Base-by-base conservation (phyloP, 2,329 filamentous ascomycete genomes). In the Neofusicoccum laricinum region DNA sequence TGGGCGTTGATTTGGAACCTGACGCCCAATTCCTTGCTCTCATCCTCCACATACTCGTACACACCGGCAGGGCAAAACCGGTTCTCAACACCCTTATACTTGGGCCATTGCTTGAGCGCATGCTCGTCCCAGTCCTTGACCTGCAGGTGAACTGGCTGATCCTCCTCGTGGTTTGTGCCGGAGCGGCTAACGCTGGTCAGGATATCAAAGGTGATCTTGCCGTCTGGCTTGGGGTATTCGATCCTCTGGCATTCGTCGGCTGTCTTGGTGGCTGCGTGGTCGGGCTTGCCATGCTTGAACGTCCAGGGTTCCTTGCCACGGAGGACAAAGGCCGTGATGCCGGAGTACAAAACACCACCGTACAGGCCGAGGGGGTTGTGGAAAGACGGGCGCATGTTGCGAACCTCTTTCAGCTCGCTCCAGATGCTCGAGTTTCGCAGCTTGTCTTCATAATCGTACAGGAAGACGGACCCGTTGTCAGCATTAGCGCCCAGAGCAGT, bases 141-240 rank as follows among this genome's bases (percentile, higher is more conserved):
- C 78, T 97, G 92, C 71, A 99, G 81, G 78, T 99, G 95, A 58
- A 97, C 93, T 0, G 95, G 95, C 80, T 99, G 93, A 77, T 99
- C 95, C 80, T 99, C 95, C 78, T 98, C 95, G 79, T 99, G 95
- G 80, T 98, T 98, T 36, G 95, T 99, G 43, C 95, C 95, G 4
- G 95, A 98, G 64, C 95, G 88, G 69, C 90, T 96, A 14, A 99
- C 95, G 72, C 91, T 96, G 1, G 95, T 99, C 74, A 99, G 79
- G 69, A 99, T 96, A 76, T 99, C 95, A 74, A 99, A 99, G 68
- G 88, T 92, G 76, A 99, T 89, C 80, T 96, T 90, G 69, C 93
- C 93, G 75, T 99, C 95, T 1, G 95, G 95, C 81, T 98, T 99
- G 63, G 92, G 91, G 74, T 99, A 99, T 74, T 96, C 92, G 72